phyloP scores from a whole-genome alignment of 768 basidiomycete genomes.

The Boletus fagicola region DNA sequence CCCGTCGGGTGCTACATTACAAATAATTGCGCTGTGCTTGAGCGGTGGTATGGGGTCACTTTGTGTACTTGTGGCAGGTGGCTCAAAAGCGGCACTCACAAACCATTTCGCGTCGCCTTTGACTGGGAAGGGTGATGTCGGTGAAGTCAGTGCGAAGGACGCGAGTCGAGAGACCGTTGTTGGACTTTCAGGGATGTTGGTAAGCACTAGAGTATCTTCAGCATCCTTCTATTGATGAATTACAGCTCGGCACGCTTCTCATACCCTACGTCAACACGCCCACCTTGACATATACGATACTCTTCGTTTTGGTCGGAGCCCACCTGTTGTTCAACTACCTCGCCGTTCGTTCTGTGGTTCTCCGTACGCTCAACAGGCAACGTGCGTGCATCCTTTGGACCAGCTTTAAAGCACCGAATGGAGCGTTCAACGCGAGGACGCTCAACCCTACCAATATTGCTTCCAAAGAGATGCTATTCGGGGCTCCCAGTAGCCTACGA shows the following conservation, averaged over 20 bases:
- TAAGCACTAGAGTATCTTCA: slow-evolving; percentile 29
- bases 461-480: slow-evolving; percentile 45
- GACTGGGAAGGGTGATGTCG: slow-evolving; percentile 56
- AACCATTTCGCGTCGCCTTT: slow-evolving; percentile 60
- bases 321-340: slow-evolving; percentile 61
- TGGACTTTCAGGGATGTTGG: slow-evolving; percentile 65
- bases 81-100: slow-evolving; percentile 68
- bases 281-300: slow-evolving; percentile 46
- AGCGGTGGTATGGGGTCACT: slow-evolving; percentile 58
- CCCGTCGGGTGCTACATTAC: slow-evolving; percentile 34
- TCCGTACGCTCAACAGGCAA: slow-evolving; percentile 61
- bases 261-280: slow-evolving; percentile 53
- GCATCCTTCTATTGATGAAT: not conserved
- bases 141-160: slow-evolving; percentile 72
- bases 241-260: slow-evolving; percentile 57
- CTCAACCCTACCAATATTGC: slow-evolving; percentile 41
- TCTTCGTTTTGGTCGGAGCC: slow-evolving; percentile 49
- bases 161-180: slow-evolving; percentile 71
- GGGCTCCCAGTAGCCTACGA: slow-evolving; percentile 37
- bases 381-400: slow-evolving; percentile 55
- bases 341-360: slow-evolving; percentile 55
- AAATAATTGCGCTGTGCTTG: slow-evolving; percentile 51
- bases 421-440: slow-evolving; percentile 15
- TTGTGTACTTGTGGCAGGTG: slow-evolving; percentile 63
- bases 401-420: slow-evolving; percentile 6